Evolutionary conservation across 2,329 filamentous ascomycete genomes (phyloP), one percentile per base, ranked within the genome.

Genomic region (Pyrenophora seminiperda): DNA sequence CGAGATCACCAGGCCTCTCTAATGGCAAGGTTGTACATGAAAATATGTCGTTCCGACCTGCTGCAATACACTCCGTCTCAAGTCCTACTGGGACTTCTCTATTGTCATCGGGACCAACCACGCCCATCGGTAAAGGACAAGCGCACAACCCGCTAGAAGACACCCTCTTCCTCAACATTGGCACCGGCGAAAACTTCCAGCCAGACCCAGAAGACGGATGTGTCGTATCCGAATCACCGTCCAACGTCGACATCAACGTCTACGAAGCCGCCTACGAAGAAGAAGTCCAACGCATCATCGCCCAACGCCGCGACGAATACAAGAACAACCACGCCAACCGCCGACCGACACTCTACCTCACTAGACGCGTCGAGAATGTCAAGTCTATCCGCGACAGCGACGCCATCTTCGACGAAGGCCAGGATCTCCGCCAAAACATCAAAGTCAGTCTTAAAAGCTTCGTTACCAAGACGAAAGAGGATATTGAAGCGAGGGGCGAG

Each of bases 201-300:
- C 59, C 71, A 5, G 48, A 58, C 6, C 49, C 55, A 2, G 63
- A 68, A 31, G 67, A 72, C 17, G 37, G 69, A 65, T 65, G 80
- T 17, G 70, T 87, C 4, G 86, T 96, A 32, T 90, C 89, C 22
- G 91, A 96, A 72, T 95, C 90, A 1, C 93, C 93, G 2, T 87
- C 87, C 0, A 88, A 87, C 1, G 89, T 90, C 5, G 91, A 95
- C 53, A 90, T 90, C 62, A 86, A 94, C 66, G 87, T 97, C 50
- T 97, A 96, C 71, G 90, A 96, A 70, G 84, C 83, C 1, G 93
- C 93, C 0, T 97, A 96, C 69, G 85, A 90, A 65, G 83, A 89
- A 53, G 90, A 97, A 74, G 83, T 94, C 20, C 82, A 88, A 50
- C 82, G 87, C 13, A 93, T 97, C 63, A 74, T 82, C 72, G 44